Conservation (phyloP, 2,329 filamentous ascomycete species). For the Lachnellula hyalina region DNA sequence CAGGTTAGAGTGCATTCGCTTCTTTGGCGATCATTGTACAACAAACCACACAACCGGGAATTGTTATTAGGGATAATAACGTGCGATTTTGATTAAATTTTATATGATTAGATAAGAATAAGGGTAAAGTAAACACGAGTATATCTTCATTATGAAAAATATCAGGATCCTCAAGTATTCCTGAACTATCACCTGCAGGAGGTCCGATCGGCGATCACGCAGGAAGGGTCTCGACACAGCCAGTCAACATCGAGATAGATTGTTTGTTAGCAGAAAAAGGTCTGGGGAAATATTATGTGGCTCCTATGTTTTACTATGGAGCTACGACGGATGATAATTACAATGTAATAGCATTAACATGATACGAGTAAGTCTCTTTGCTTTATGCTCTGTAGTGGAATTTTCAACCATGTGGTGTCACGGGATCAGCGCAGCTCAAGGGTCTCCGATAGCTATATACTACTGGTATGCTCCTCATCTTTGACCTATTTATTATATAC, state of each 20-base stretch:
- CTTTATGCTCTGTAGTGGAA: not conserved
- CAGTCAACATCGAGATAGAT: constrained; percentile 2
- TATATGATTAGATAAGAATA: not conserved
- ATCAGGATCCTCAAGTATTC: not conserved
- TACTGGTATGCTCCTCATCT: too few species aligned
- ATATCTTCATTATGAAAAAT: not conserved
- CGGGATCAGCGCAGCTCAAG: too few species aligned
- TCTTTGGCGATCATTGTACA: constrained; percentile 9
- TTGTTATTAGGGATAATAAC: not conserved
- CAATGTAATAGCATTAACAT: constrained; percentile 22
- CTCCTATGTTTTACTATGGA: not conserved
- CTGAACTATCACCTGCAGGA: not conserved
- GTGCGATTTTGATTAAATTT: not conserved
- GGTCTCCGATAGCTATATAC: too few species aligned
- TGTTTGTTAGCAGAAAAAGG: constrained; percentile 7
- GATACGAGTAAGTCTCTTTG: constrained; percentile 20
- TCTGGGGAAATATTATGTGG: constrained; percentile 3
- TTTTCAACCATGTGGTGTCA: too few species aligned
- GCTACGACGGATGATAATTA: constrained; percentile 3
- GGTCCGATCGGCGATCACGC: not conserved
- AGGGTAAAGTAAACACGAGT: not conserved
- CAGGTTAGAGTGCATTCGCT: constrained; percentile 10
- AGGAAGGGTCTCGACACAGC: not conserved
- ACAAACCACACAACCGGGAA: constrained; percentile 1
- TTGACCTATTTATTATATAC: too few species aligned